A percentile compares a stretch with the other conserved stretches of the same genome.
phyloP scores from a whole-genome alignment of 1,284 basidiomycete species.

The Phlebopus sp. region DNA sequence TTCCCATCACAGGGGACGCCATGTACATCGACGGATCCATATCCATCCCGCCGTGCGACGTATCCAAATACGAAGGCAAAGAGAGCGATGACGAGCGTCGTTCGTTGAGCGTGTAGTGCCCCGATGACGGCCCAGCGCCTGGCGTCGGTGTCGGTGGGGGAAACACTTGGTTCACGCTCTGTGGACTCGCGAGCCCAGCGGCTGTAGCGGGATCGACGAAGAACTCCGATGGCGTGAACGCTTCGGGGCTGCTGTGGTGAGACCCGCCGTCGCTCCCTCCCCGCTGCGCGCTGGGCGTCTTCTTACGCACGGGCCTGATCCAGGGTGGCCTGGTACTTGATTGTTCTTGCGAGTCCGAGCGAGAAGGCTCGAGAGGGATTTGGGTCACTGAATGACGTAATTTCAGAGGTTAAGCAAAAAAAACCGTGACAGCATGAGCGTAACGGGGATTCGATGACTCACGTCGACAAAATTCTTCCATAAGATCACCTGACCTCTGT shows the following conservation, averaged over 20 bases:
- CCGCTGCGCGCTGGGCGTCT: constrained; percentile 47
- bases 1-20: constrained; percentile 31
- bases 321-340: constrained; percentile 67
- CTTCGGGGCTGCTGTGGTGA: constrained; percentile 61
- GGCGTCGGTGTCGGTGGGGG: constrained; percentile 14
- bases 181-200: constrained; percentile 22
- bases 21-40: constrained; percentile 30
- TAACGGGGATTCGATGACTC: constrained; percentile 34
- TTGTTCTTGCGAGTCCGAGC: constrained; percentile 51
- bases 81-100: constrained; percentile 22
- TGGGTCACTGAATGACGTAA: constrained; percentile 62
- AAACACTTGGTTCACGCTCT: constrained; percentile 16
- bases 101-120: constrained; percentile 19
- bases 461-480: constrained; percentile 92
- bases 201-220: constrained; percentile 40
- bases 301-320: constrained; percentile 83
- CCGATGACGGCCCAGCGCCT: constrained; percentile 12
- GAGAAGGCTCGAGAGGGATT: constrained; percentile 73
- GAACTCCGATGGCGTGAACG: constrained; percentile 61
- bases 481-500: constrained; percentile 81
- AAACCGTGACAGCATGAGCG: not conserved
- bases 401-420: constrained; percentile 13
- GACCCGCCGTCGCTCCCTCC: constrained; percentile 46
- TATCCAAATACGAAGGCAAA: constrained; percentile 22
- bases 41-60: constrained; percentile 27